Conservation (phyloP, 2,329 filamentous ascomycete species). For the Diaporthe velutina region DNA sequence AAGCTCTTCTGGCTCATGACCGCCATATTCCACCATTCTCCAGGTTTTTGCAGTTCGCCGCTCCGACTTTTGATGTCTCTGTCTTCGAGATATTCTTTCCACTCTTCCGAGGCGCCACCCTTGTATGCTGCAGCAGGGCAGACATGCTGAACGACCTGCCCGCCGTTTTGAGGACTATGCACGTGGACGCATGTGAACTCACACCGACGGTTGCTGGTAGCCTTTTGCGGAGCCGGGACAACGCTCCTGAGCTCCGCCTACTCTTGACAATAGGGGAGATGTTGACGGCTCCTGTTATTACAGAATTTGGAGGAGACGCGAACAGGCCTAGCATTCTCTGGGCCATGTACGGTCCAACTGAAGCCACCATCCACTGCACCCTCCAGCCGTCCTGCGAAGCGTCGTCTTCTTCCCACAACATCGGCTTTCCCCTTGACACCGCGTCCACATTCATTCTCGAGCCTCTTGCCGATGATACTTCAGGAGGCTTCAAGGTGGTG, state of each 20-base stretch:
- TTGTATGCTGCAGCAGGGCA: slow-evolving; percentile 78
- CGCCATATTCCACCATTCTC: slow-evolving; percentile 80
- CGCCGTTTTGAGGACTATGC: slow-evolving; percentile 71
- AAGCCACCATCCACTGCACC: slow-evolving; percentile 91
- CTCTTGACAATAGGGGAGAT: slow-evolving; percentile 94
- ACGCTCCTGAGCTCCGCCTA: slow-evolving; percentile 76
- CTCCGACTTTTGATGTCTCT: slow-evolving; percentile 93
- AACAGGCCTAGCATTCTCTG: slow-evolving; percentile 76
- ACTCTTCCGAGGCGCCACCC: slow-evolving; percentile 77
- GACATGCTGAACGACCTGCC: slow-evolving; percentile 83
- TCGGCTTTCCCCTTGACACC: slow-evolving; percentile 83
- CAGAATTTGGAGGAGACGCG: slow-evolving; percentile 78
- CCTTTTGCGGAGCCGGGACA: slow-evolving; percentile 75
- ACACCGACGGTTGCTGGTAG: slow-evolving; percentile 90
- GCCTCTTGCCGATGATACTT: slow-evolving; percentile 51
- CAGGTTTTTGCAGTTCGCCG: slow-evolving; percentile 91
- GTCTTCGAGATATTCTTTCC: slow-evolving; percentile 97
- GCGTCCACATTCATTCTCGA: slow-evolving; percentile 82
- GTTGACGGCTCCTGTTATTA: slow-evolving; percentile 82
- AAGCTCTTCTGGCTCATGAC: slow-evolving; percentile 86
- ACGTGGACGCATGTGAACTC: slow-evolving; percentile 87
- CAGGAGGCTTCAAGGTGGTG: slow-evolving; percentile 58
- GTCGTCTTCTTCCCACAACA: slow-evolving; percentile 72
- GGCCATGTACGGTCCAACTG: slow-evolving; percentile 95
- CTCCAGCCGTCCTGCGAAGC: slow-evolving; percentile 74